Evolutionary conservation across 768 basidiomycete species (phyloP).

Genomic region (Collybia sordida): DNA sequence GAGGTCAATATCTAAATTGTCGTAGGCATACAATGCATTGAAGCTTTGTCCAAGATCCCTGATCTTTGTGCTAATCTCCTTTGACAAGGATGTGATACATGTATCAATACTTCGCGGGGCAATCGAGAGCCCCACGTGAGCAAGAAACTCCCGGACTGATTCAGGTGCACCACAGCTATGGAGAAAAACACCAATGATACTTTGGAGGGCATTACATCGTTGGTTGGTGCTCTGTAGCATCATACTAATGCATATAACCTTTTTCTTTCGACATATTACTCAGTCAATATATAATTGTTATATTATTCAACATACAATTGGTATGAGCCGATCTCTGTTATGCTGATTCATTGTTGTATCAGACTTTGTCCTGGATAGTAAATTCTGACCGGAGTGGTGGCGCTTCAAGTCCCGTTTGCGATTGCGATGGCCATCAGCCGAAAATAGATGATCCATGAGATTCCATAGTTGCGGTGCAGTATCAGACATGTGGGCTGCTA

Average conservation of each 20-base stretch:
- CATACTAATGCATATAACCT: neutral
- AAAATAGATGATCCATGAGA: too few species aligned
- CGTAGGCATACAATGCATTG: conserved; percentile 29
- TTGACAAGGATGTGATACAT: conserved; percentile 19
- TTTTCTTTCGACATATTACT: too few species aligned
- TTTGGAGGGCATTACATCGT: conserved; percentile 20
- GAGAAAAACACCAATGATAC: conserved; percentile 26
- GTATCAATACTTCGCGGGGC: conserved; percentile 21
- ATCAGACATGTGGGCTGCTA: too few species aligned
- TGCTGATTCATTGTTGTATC: too few species aligned
- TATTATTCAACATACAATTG: too few species aligned
- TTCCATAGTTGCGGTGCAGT: too few species aligned
- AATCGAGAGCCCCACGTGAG: conserved; percentile 25
- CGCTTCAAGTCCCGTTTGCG: too few species aligned
- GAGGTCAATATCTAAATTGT: conserved; percentile 42
- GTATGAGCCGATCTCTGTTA: too few species aligned
- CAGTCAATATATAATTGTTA: too few species aligned
- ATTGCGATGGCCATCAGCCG: too few species aligned
- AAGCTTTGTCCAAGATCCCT: conserved; percentile 20
- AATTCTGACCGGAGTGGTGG: too few species aligned
- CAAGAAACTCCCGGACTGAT: conserved; percentile 24
- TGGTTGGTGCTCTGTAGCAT: neutral
- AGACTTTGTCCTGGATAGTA: too few species aligned
- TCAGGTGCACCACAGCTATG: conserved; percentile 24
- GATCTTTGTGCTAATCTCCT: conserved; percentile 15